Percentiles rank a stretch among this genome's conserved stretches.
Conservation (phyloP, 768 basidiomycete species). For the Stropharia rugosoannulata region DNA sequence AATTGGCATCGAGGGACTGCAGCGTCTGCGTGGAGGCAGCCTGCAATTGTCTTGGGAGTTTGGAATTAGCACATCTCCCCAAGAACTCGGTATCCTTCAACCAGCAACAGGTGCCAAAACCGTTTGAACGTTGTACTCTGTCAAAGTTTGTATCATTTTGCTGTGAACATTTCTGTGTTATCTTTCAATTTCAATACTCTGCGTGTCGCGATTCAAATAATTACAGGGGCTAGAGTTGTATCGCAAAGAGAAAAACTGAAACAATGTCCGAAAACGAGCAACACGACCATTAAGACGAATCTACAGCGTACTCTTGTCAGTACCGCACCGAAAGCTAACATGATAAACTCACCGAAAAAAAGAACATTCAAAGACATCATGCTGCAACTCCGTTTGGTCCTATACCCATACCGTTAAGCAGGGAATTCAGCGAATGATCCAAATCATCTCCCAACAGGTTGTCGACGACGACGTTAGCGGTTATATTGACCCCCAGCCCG, state of each 20-base stretch:
- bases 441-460: constrained; percentile 9
- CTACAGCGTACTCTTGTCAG: too few species aligned
- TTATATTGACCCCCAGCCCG: constrained; percentile 12
- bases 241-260: too few species aligned
- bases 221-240: too few species aligned
- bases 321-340: too few species aligned
- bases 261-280: too few species aligned
- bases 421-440: constrained; percentile 9
- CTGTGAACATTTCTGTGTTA: too few species aligned
- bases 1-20: not conserved
- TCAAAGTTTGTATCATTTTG: too few species aligned
- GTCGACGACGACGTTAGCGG: constrained; percentile 13
- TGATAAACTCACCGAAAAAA: too few species aligned
- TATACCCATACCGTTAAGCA: constrained; percentile 11
- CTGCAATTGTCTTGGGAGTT: not conserved
- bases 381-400: constrained; percentile 7
- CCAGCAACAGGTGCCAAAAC: not conserved
- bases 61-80: not conserved
- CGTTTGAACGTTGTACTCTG: not conserved
- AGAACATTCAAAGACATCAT: too few species aligned
- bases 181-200: too few species aligned
- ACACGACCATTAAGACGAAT: too few species aligned
- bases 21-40: not conserved
- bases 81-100: not conserved
- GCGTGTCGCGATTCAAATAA: too few species aligned